These are phyloP conservation scores for Penicillium simplicissimum DNA, from an alignment of 495 filamentous ascomycete genomes.

Conservation along the genomic window DNA sequence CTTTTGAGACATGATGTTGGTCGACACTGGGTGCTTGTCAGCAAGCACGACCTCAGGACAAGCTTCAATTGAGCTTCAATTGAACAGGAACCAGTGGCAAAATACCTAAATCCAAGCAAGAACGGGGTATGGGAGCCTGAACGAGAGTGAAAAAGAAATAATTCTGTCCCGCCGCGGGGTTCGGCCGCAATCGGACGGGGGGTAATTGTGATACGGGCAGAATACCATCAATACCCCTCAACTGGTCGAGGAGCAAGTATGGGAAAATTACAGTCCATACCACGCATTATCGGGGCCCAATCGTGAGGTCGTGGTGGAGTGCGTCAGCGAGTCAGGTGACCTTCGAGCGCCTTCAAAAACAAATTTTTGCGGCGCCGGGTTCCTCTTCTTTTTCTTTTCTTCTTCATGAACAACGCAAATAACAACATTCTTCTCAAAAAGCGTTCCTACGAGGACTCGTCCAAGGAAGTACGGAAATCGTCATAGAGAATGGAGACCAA, in stretches of 20 bases:
- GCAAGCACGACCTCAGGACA: neutral
- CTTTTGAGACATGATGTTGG: slow-evolving; percentile 44
- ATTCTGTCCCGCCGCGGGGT: slow-evolving; percentile 29
- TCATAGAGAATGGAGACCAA: slow-evolving; percentile 66
- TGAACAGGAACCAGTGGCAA: neutral
- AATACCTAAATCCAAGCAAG: slow-evolving; percentile 28
- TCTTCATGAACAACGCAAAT: slow-evolving; percentile 67
- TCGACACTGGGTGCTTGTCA: slow-evolving; percentile 24
- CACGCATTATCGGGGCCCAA: neutral
- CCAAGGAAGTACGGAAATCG: slow-evolving; percentile 66
- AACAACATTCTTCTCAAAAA: slow-evolving; percentile 62
- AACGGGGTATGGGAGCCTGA: slow-evolving; percentile 19
- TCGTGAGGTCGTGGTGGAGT: neutral
- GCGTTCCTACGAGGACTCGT: slow-evolving; percentile 58
- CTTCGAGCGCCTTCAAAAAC: slow-evolving; percentile 13
- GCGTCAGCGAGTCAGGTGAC: slow-evolving; percentile 23
- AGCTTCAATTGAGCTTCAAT: slow-evolving; percentile 8
- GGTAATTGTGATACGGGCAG: slow-evolving; percentile 9
- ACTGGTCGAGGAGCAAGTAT: neutral
- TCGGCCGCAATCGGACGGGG: slow-evolving; percentile 29
- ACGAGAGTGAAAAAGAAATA: slow-evolving; percentile 27
- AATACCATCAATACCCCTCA: neutral
- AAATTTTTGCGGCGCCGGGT: slow-evolving; percentile 7
- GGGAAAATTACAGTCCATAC: slow-evolving; percentile 5
- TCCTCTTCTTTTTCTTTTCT: slow-evolving; percentile 45